Evolutionary conservation across 306 rosid genomes (phyloP).

Genomic region (Betula pendula): DNA sequence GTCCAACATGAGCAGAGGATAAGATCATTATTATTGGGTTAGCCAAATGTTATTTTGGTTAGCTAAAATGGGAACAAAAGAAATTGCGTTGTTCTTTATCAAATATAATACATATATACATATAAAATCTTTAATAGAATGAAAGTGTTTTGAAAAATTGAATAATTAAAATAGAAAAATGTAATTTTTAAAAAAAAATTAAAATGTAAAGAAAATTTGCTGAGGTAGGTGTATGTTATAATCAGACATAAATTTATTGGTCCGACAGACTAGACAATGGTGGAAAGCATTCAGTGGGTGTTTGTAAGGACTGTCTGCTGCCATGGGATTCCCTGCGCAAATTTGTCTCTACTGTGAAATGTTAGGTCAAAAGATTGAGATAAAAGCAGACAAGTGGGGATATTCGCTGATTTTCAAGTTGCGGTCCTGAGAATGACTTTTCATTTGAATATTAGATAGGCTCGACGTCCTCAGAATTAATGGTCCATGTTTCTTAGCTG

Average conservation of each 20-base stretch:
- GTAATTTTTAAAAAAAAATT: too few relatives aligned
- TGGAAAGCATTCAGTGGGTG: neutral
- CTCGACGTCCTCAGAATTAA: neutral
- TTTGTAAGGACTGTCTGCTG: neutral
- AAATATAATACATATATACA: too few relatives aligned
- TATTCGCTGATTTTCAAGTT: slow-evolving; percentile 18
- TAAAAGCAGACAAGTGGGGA: slow-evolving; percentile 29
- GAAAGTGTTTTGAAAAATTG: too few relatives aligned
- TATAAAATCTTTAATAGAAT: too few relatives aligned
- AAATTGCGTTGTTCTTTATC: too few relatives aligned
- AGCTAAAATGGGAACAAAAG: too few relatives aligned
- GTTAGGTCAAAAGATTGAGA: slow-evolving; percentile 36
- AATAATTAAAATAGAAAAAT: too few relatives aligned
- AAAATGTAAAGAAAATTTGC: too few relatives aligned
- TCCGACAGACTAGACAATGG: neutral
- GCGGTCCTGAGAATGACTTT: slow-evolving; percentile 29
- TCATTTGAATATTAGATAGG: slow-evolving; percentile 14
- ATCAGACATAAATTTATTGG: too few relatives aligned
- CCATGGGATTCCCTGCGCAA: neutral
- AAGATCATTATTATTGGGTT: neutral
- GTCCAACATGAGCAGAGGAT: slow-evolving; percentile 1
- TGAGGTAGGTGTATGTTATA: too few relatives aligned
- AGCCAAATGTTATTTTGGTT: too few relatives aligned
- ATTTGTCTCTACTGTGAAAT: neutral
- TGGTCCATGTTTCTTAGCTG: slow-evolving; percentile 16